phyloP scores from a whole-genome alignment of 78 protist species.

The Mastigamoeba balamuthi region DNA sequence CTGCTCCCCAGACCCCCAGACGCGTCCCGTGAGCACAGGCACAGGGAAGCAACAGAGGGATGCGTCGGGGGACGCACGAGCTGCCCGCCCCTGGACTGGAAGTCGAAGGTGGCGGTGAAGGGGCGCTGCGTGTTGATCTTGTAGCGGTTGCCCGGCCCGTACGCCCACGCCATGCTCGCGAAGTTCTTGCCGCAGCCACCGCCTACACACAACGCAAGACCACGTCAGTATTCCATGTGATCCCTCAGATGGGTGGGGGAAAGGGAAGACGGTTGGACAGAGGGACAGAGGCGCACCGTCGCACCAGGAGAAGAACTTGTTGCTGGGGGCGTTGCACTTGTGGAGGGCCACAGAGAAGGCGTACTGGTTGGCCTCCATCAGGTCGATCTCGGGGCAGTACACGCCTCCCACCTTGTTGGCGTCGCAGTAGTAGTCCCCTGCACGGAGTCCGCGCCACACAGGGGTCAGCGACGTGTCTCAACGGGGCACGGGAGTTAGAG shows the following conservation, averaged over 20 bases:
- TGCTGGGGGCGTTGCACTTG: not conserved
- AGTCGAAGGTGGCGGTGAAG: not conserved
- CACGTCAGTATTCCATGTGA: too few relatives aligned
- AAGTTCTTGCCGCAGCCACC: not conserved
- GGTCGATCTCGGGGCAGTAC: not conserved
- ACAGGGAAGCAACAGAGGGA: too few relatives aligned
- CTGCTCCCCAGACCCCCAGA: too few relatives aligned
- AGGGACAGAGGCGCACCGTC: not conserved
- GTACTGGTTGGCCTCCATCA: not conserved
- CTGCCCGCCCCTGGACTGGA: not conserved
- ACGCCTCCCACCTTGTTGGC: not conserved
- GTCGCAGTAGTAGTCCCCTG: not conserved
- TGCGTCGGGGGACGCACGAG: not conserved
- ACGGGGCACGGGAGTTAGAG: too few relatives aligned
- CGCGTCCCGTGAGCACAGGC: not conserved
- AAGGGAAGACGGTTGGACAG: too few relatives aligned
- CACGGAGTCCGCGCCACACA: too few relatives aligned
- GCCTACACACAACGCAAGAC: too few relatives aligned
- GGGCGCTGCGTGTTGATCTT: not conserved
- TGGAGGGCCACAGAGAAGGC: not conserved
- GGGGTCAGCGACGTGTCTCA: too few relatives aligned
- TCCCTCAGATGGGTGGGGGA: too few relatives aligned
- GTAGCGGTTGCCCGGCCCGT: not conserved
- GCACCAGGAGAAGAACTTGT: not conserved
- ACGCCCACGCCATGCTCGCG: not conserved